Evolutionary conservation across 2,329 filamentous ascomycete genomes (phyloP).

Genomic region (Diaporthe sp.): DNA sequence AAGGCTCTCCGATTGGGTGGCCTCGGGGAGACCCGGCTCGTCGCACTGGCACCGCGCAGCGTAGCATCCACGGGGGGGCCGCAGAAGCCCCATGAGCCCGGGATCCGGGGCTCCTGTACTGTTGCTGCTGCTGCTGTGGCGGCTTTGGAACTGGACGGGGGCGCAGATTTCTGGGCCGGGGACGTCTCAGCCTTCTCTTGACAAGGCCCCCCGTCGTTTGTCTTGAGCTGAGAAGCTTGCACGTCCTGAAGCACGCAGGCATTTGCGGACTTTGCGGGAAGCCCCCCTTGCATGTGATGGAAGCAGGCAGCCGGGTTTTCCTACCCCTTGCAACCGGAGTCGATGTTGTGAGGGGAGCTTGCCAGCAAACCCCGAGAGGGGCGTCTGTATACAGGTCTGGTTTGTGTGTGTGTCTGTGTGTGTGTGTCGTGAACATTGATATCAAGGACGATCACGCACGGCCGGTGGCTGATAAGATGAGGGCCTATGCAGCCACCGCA

Average conservation of each 20-base stretch:
- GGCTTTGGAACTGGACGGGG: background rate
- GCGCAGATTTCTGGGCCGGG: background rate
- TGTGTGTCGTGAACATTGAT: too few species aligned
- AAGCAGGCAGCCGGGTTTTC: background rate
- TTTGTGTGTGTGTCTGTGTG: background rate
- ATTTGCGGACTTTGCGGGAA: background rate
- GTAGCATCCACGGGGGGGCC: background rate
- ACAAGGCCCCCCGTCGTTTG: background rate
- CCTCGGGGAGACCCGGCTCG: background rate
- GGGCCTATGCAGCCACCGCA: background rate
- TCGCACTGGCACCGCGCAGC: background rate
- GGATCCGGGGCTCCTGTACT: background rate
- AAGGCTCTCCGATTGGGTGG: background rate
- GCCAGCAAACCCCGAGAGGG: background rate
- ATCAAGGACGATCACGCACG: background rate
- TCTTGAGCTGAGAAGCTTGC: slow-evolving; percentile 6
- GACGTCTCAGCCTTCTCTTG: slow-evolving; percentile 5
- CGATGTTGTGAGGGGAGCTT: background rate
- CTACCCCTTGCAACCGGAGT: background rate
- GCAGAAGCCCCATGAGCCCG: background rate
- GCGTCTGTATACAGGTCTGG: background rate
- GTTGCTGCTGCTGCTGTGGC: background rate
- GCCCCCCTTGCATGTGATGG: background rate
- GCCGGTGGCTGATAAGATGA: slow-evolving; percentile 4
- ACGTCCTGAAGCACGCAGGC: background rate